Evolutionary conservation across 768 basidiomycete species (phyloP).

Genomic region (Trametes cingulata): DNA sequence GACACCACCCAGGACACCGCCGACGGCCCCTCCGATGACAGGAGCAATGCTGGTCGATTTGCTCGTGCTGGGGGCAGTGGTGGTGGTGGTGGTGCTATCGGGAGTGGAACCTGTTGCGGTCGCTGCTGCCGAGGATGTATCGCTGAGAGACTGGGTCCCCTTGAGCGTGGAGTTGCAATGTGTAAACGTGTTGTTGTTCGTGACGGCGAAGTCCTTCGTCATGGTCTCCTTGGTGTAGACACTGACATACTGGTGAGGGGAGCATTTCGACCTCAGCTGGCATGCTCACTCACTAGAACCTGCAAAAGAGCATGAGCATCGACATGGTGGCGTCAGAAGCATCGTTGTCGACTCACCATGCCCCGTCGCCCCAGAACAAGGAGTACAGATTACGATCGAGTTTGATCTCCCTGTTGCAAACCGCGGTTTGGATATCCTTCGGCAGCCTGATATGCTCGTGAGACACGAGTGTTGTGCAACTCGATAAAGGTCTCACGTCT

Average conservation of each 20-base stretch:
- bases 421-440: slow-evolving; percentile 16
- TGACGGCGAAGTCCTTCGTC: slow-evolving; percentile 13
- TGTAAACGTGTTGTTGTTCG: slow-evolving; percentile 24
- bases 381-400: slow-evolving; percentile 15
- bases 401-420: slow-evolving; percentile 20
- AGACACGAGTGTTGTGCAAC: not conserved
- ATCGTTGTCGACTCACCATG: slow-evolving; percentile 3
- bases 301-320: too few species aligned
- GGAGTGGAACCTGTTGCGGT: not conserved
- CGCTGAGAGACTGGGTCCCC: not conserved
- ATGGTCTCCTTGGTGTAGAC: slow-evolving; percentile 16
- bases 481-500: not conserved
- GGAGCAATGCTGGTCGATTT: not conserved
- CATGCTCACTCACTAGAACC: slow-evolving; percentile 16
- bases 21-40: slow-evolving; percentile 13
- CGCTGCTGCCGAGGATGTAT: not conserved
- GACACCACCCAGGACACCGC: not conserved
- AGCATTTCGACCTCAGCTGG: not conserved
- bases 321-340: too few species aligned
- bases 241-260: not conserved
- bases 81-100: not conserved
- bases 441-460: slow-evolving; percentile 1
- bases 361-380: slow-evolving; percentile 11
- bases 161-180: slow-evolving; percentile 19
- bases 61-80: not conserved